Base-by-base conservation (phyloP, 345 rosid species). In the Gynandropsis gynandra region DNA sequence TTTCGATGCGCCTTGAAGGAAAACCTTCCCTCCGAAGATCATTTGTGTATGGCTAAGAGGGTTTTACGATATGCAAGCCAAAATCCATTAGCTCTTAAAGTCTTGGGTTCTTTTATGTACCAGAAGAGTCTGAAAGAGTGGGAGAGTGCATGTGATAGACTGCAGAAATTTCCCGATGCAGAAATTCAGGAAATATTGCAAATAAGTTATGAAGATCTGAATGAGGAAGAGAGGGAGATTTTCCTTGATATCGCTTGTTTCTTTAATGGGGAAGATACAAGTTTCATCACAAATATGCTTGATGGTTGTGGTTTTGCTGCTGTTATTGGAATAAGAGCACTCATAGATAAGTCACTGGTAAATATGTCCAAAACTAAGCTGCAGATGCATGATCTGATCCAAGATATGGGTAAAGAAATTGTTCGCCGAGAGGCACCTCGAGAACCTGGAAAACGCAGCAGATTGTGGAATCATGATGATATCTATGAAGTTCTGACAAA, bases 201-300 rank as follows among this genome's bases (percentile, higher is more conserved):
- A 27, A 66, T 36, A 18, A 66, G 77, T 20, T 74, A 52, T 24
- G 35, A 66, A 54, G 43, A 54, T 24, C 62, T 52, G 8, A n/a
- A 54, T 21, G 60, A 57, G 5, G 5, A 58, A 2, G 65, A 51
- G 19, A 57, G 66, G 58, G 31, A 10, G 8, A 52, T 54, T 4
- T 69, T 74, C 68, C 54, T 72, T 10, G 80, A 74, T 38, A 45
- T 77, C 0, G 75, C 72, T 15, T 71, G 72, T 52, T 74, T 74
- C 36, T 71, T 71, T 7, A 59, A 33, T 11, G 66, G 70, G 8
- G 43, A 32, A 9, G 4, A 31, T 0, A 46, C 1, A 24, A 29
- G 68, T n/a, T 1, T 0, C 13, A 62, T 71, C 17, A 42, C 5
- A 13, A n/a, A 40, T 4, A 42, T 72, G 1, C 61, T 72, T 4